Conservation (phyloP, 495 filamentous ascomycete species). For the Echria macrotheca region DNA sequence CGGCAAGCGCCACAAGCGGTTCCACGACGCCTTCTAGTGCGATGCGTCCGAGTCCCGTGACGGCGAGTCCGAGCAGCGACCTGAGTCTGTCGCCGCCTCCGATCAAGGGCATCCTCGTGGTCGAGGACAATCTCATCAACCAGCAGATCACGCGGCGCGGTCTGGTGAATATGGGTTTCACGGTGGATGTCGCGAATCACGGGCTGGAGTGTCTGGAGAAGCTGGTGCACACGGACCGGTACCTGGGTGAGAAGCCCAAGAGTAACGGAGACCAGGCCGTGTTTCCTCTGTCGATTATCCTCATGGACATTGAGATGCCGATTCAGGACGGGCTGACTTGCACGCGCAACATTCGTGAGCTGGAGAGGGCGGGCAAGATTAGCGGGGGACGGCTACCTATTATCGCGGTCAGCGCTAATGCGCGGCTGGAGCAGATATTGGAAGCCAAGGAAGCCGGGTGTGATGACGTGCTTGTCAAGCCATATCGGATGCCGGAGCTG, state of each 20-base stretch:
- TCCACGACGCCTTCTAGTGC: constrained; percentile 4
- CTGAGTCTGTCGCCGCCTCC: constrained; percentile 9
- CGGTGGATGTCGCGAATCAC: constrained; percentile 64
- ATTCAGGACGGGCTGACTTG: constrained; percentile 74
- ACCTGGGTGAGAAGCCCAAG: constrained; percentile 17
- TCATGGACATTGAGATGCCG: constrained; percentile 87
- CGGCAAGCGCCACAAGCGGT: not conserved
- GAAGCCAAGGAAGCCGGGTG: constrained; percentile 59
- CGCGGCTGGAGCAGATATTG: constrained; percentile 58
- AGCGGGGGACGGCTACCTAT: constrained; percentile 57
- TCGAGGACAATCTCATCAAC: constrained; percentile 77
- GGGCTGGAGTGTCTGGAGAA: constrained; percentile 68
- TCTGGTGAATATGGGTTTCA: constrained; percentile 56
- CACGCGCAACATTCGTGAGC: constrained; percentile 58
- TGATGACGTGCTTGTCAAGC: constrained; percentile 43
- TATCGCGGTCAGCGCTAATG: constrained; percentile 75
- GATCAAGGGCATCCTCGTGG: constrained; percentile 51
- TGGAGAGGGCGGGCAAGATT: constrained; percentile 49
- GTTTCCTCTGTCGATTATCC: constrained; percentile 43
- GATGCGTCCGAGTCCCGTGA: constrained; percentile 6
- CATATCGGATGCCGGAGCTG: constrained; percentile 42
- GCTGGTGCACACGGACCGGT: constrained; percentile 26
- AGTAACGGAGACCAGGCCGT: constrained; percentile 21
- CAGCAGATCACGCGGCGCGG: constrained; percentile 62
- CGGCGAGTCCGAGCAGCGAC: constrained; percentile 10